Percentiles rank a stretch among this genome's conserved stretches.
Evolutionary conservation across 1,284 basidiomycete genomes (phyloP).

Genomic region (Pseudozyma sp.): DNA sequence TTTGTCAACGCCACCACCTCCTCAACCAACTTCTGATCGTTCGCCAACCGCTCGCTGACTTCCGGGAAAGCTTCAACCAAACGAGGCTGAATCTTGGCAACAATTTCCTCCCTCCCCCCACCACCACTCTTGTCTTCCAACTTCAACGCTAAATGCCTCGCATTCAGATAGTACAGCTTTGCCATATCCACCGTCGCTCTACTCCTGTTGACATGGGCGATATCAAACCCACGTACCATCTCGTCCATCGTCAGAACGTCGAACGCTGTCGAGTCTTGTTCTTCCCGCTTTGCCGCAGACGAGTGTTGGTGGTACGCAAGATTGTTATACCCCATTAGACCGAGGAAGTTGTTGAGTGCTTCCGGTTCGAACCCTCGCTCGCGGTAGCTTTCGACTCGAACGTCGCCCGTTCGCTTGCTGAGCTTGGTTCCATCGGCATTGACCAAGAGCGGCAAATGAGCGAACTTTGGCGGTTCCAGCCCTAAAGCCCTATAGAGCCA

Average conservation of each 20-base stretch:
- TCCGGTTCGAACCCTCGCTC: slow-evolving; percentile 89
- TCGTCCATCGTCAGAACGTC: slow-evolving; percentile 61
- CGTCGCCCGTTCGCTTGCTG: slow-evolving; percentile 91
- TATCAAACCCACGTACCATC: slow-evolving; percentile 54
- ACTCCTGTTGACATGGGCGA: slow-evolving; percentile 57
- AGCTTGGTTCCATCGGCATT: slow-evolving; percentile 94
- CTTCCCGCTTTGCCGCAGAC: not conserved
- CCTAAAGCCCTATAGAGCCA: slow-evolving; percentile 86
- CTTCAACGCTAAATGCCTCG: slow-evolving; percentile 54
- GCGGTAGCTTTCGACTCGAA: slow-evolving; percentile 85
- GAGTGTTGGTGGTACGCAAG: slow-evolving; percentile 25
- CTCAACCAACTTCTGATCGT: slow-evolving; percentile 6
- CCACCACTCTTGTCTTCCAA: slow-evolving; percentile 25
- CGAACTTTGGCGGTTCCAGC: slow-evolving; percentile 82
- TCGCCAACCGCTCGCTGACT: not conserved
- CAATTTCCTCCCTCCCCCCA: slow-evolving; percentile 28
- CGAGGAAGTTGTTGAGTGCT: slow-evolving; percentile 91
- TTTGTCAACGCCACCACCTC: slow-evolving; percentile 23
- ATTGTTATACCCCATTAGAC: slow-evolving; percentile 85
- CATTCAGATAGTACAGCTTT: slow-evolving; percentile 64
- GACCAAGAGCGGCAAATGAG: slow-evolving; percentile 88
- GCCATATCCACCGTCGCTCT: slow-evolving; percentile 56
- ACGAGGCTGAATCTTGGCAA: slow-evolving; percentile 14
- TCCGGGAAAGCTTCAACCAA: slow-evolving; percentile 21
- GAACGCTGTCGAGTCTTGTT: slow-evolving; percentile 20